phyloP scores from a whole-genome alignment of 1,284 basidiomycete genomes.

The Fereydounia khargensis region DNA sequence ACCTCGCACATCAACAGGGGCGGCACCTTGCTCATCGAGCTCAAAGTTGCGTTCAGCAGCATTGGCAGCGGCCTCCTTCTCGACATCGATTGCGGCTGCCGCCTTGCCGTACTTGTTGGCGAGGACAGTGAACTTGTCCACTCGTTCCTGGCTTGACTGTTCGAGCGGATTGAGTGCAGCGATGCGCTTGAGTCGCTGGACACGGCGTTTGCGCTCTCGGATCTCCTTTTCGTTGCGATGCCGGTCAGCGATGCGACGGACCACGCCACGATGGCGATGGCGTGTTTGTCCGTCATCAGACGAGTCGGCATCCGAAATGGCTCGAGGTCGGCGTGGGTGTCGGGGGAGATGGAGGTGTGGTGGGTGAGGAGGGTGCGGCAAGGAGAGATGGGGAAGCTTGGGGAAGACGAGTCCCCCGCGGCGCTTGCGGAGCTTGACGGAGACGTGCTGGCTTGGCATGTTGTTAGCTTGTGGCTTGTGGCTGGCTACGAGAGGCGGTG shows the following conservation, averaged over 20 bases:
- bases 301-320: conserved; percentile 10
- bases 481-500: too few relatives aligned
- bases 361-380: too few relatives aligned
- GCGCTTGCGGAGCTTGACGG: too few relatives aligned
- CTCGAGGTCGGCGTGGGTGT: too few relatives aligned
- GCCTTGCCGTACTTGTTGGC: conserved; percentile 19
- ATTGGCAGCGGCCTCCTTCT: neutral
- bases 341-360: too few relatives aligned
- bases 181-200: conserved; percentile 14
- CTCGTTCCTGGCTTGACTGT: conserved; percentile 9
- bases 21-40: conserved; percentile 22
- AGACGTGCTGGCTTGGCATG: too few relatives aligned
- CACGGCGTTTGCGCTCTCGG: conserved; percentile 9
- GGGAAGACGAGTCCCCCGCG: too few relatives aligned
- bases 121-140: conserved; percentile 19
- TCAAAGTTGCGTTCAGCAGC: neutral
- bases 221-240: conserved; percentile 18
- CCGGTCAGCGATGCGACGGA: conserved; percentile 9
- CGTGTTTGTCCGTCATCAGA: neutral
- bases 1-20: too few relatives aligned
- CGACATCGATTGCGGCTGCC: conserved; percentile 15
- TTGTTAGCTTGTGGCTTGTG: too few relatives aligned
- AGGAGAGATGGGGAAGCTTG: too few relatives aligned
- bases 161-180: conserved; percentile 26
- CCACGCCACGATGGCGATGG: conserved; percentile 6